Percentiles rank a stretch among this genome's conserved stretches.
Conservation (phyloP, 371 early-diverging fungal species). For the Mucor irregularis region DNA sequence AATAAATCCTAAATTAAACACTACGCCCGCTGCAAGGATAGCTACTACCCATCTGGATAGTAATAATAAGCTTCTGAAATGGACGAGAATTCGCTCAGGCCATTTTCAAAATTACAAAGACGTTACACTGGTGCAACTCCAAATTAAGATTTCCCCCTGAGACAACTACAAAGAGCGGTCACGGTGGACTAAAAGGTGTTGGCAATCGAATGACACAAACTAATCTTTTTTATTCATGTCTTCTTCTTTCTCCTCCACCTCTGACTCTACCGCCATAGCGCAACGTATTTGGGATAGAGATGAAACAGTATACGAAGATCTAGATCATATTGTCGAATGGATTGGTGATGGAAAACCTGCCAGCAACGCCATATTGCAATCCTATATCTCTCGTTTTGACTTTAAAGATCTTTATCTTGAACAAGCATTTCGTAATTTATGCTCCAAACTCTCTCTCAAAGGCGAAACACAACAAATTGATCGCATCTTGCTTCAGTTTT, state of each 20-base stretch:
- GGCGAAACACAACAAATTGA: constrained; percentile 89
- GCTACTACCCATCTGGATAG: too few species aligned
- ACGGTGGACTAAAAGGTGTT: too few species aligned
- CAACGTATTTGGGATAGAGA: constrained; percentile 46
- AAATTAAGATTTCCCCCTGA: too few species aligned
- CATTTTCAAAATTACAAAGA: too few species aligned
- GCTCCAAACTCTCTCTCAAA: constrained; percentile 68
- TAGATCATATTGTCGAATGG: constrained; percentile 43
- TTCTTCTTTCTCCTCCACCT: constrained; percentile 1
- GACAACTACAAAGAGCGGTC: too few species aligned
- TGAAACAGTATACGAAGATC: constrained; percentile 30
- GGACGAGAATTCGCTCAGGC: too few species aligned
- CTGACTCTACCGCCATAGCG: constrained; percentile 21
- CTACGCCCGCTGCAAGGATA: too few species aligned
- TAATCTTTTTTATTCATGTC: constrained; percentile 14
- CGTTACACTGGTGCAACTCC: too few species aligned
- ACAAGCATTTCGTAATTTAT: constrained; percentile 71
- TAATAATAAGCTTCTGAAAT: too few species aligned
- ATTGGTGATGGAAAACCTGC: constrained; percentile 47
- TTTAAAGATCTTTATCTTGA: constrained; percentile 69
- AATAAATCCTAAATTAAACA: too few species aligned
- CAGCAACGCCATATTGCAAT: constrained; percentile 53
- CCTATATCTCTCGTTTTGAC: constrained; percentile 75
- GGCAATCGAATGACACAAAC: too few species aligned
- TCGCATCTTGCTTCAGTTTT: constrained; percentile 72